Evolutionary conservation across 192 early-diverging fungal genomes (phyloP).

Genomic region (Linderina pennispora): DNA sequence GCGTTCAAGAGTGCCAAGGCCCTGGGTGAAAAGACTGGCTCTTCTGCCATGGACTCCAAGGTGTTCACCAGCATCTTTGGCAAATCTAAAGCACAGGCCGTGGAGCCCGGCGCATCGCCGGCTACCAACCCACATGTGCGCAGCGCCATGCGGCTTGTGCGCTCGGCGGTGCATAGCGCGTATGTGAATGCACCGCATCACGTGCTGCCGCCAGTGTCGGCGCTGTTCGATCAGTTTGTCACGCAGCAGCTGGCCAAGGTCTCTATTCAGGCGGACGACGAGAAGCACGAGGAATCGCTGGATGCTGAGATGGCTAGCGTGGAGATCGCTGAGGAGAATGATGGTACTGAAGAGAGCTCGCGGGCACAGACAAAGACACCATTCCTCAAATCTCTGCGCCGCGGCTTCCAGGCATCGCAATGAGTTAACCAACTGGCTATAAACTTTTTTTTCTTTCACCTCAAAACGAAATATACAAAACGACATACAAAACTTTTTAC

Average conservation of each 20-base stretch:
- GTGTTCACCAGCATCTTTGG: slow-evolving; percentile 36
- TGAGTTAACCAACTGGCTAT: too few relatives aligned
- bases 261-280: background rate
- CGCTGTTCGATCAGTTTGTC: slow-evolving; percentile 50
- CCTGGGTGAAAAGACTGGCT: slow-evolving; percentile 1
- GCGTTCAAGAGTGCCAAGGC: slow-evolving; percentile 4
- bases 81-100: slow-evolving; percentile 11
- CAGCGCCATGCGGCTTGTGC: slow-evolving; percentile 40
- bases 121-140: slow-evolving; percentile 9
- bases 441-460: too few relatives aligned
- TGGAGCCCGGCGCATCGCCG: slow-evolving; percentile 4
- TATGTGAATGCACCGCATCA: slow-evolving; percentile 50
- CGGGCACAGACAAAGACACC: background rate
- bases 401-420: background rate
- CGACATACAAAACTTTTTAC: too few relatives aligned
- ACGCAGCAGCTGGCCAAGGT: slow-evolving; percentile 10
- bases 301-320: background rate
- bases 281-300: background rate
- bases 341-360: background rate
- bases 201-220: slow-evolving; percentile 48
- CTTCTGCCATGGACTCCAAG: slow-evolving; percentile 26
- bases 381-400: background rate
- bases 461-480: too few relatives aligned
- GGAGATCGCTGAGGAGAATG: background rate
- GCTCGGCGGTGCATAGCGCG: slow-evolving; percentile 36